Percentiles rank a stretch among this genome's conserved stretches.
Evolutionary conservation across 371 early-diverging fungal species (phyloP).

Genomic region (Saksenaea vasiformis): DNA sequence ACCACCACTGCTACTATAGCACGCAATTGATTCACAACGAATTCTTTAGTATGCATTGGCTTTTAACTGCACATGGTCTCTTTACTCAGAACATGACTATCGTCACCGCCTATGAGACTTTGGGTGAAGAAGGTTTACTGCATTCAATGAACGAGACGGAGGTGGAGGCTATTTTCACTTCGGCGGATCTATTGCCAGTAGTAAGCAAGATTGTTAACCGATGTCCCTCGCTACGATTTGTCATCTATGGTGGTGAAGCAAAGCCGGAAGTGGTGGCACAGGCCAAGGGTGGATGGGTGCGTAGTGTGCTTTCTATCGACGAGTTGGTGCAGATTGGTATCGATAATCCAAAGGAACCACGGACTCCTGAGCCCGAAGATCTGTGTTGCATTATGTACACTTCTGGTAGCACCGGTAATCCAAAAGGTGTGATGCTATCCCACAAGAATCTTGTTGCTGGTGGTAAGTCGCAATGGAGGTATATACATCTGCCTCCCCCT

Average conservation of each 20-base stretch:
- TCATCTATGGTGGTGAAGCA: constrained; percentile 79
- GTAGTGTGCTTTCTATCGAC: constrained; percentile 40
- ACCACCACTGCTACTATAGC: no score
- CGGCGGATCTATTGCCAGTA: constrained; percentile 75
- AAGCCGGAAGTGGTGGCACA: constrained; percentile 51
- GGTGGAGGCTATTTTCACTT: constrained; percentile 74
- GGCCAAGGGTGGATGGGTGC: constrained; percentile 23
- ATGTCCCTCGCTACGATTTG: constrained; percentile 60
- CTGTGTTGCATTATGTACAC: constrained; percentile 95
- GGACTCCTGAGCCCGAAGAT: constrained; percentile 73
- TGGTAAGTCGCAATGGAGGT: no score
- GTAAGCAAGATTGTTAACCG: constrained; percentile 58
- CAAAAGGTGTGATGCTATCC: constrained; percentile 88
- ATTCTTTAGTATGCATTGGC: constrained; percentile 70
- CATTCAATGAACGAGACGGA: constrained; percentile 87
- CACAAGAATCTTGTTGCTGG: constrained; percentile 84
- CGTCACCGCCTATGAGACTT: constrained; percentile 87
- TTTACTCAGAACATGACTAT: constrained; percentile 78
- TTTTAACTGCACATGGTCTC: constrained; percentile 66
- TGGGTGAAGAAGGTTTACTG: constrained; percentile 84
- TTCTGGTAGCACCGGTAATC: constrained; percentile 90
- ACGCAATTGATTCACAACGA: no score
- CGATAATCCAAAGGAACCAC: constrained; percentile 58
- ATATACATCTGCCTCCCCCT: no score
- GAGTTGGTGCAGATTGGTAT: constrained; percentile 69